A percentile compares a stretch with the other conserved stretches of the same genome.
These are phyloP conservation scores for Letharia columbiana DNA, from an alignment of 495 filamentous ascomycete genomes.

Conservation along the genomic window DNA sequence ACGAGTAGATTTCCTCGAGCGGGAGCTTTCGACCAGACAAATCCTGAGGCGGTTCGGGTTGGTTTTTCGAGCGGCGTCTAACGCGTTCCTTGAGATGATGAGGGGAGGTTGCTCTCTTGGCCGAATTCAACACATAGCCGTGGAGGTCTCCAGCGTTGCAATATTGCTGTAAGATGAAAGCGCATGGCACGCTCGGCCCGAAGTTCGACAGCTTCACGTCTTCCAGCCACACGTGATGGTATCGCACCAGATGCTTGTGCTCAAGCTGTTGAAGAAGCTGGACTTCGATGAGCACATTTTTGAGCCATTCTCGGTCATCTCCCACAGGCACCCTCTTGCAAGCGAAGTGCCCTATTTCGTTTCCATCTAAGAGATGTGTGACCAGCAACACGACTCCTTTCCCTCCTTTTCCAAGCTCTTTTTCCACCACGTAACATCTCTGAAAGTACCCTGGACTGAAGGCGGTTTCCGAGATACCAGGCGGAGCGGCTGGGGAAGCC, in stretches of 20 bases:
- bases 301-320: conserved; percentile 89
- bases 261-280: conserved; percentile 83
- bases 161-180: conserved; percentile 95
- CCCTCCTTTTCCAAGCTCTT: conserved; percentile 76
- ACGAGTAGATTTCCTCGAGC: conserved; percentile 90
- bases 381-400: conserved; percentile 93
- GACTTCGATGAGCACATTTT: conserved; percentile 89
- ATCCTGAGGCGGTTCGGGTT: conserved; percentile 42
- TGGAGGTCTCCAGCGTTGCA: conserved; percentile 93
- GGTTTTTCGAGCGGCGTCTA: conserved; percentile 63
- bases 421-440: conserved; percentile 81
- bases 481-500: conserved; percentile 36
- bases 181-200: conserved; percentile 85
- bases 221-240: conserved; percentile 95
- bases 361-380: conserved; percentile 79
- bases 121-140: conserved; percentile 67
- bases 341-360: conserved; percentile 80
- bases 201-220: conserved; percentile 75
- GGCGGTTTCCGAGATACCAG: conserved; percentile 71
- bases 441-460: conserved; percentile 90
- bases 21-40: conserved; percentile 52
- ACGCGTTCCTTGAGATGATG: conserved; percentile 82
- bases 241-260: conserved; percentile 93
- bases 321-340: conserved; percentile 96
- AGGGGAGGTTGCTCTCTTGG: conserved; percentile 49